A percentile compares a stretch with the other conserved stretches of the same genome.
Conservation (phyloP, 2,329 filamentous ascomycete genomes). For the Pezicula rhizophila region DNA sequence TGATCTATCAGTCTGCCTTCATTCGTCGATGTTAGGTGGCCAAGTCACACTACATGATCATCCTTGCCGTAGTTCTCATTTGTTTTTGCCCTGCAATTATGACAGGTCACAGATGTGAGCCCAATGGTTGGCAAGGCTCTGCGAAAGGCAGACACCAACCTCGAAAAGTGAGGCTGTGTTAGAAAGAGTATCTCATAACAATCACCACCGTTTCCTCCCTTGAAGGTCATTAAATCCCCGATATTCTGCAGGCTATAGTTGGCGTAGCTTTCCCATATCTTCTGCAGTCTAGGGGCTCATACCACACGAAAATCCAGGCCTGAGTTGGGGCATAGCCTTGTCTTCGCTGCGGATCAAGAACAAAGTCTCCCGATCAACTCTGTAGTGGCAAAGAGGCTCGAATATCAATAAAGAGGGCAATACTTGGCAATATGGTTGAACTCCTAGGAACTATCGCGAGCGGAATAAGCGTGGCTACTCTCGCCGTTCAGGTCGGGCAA, state of each 20-base stretch:
- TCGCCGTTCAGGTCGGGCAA: slow-evolving; percentile 4
- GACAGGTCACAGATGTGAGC: neutral
- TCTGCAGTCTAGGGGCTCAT: neutral
- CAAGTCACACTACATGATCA: neutral
- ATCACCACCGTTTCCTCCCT: neutral
- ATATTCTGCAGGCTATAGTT: neutral
- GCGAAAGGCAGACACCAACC: neutral
- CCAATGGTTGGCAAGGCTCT: neutral
- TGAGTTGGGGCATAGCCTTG: no score
- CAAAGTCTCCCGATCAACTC: no score
- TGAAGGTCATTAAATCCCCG: neutral
- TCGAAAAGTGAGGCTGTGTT: neutral
- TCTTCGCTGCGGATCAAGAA: no score
- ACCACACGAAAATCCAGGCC: no score
- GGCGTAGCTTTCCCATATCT: neutral
- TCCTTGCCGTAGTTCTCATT: neutral
- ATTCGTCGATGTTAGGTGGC: no score
- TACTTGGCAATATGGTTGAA: slow-evolving; percentile 3
- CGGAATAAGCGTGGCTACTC: slow-evolving; percentile 5
- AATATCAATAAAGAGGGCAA: no score
- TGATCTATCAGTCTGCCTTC: no score
- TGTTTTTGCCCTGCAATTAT: neutral
- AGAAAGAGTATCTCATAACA: neutral
- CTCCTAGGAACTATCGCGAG: slow-evolving; percentile 3
- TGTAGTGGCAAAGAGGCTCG: no score